Base-by-base conservation (phyloP, 108 stramenopile genomes). In the Asterionellopsis glacialis region DNA sequence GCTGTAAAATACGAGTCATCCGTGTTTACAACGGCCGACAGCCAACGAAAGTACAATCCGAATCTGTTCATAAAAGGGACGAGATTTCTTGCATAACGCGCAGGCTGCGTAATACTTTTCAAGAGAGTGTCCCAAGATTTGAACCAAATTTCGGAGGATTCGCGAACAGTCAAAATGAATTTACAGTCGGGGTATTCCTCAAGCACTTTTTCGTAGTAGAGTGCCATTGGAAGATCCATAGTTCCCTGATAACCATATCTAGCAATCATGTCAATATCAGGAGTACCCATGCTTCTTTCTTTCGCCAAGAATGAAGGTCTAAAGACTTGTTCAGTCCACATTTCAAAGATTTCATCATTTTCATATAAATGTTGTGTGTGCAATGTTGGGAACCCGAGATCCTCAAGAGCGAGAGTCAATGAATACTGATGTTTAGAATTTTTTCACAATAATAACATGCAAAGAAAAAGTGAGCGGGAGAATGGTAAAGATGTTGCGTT, bases 341-440 rank as follows among this genome's bases (percentile, higher is more conserved):
- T 76, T 25, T 72, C 42, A 45, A 86, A 72, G 57, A 90, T 77
- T 39, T 68, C 63, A 0, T 61, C 57, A 52, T 83, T 69, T 50
- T 90, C 84, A 67, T 86, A 86, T 52, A 90, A 62, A 67, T 90
- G 88, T 57, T 90, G 88, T 0, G 88, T 90, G 68, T 90, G 88
- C 50, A 90, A 59, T 1, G 84, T 82, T 9, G 78, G 78, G 47
- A 72, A 79, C 11, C 84, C 88, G 43, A 90, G 62, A 51, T 77
- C 79, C 38, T 90, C 88, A 40, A 90, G 74, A 5, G 88, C 88
- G 40, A 90, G 49, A 16, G 80, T 80, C 19, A 90, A 56, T 13
- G 88, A 90, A 61, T 84, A 90, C 74, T 80, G 52, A 9, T 15
- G 53, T 26, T 26, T n/a, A n/a, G n/a, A n/a, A 26, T 26, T 27